Evolutionary conservation across 805 yeast species (phyloP).

Genomic region (Hanseniaspora opuntiae): DNA sequence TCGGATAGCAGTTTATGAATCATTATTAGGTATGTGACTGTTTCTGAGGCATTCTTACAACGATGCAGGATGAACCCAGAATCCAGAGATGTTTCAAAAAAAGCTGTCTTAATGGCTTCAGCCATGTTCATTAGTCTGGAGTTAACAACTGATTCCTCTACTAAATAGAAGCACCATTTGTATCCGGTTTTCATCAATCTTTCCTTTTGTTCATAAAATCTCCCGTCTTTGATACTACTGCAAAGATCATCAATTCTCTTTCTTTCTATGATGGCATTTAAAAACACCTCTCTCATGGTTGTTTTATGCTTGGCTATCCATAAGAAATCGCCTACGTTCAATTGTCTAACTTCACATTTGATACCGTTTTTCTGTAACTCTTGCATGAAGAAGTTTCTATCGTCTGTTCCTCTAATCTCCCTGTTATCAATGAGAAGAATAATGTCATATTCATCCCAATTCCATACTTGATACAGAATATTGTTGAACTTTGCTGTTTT

Average conservation of each 20-base stretch:
- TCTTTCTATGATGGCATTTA: constrained; percentile 79
- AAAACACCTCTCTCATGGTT: constrained; percentile 48
- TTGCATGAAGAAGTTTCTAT: constrained; percentile 55
- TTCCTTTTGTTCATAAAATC: constrained; percentile 76
- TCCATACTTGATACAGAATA: constrained; percentile 39
- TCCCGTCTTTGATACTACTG: constrained; percentile 68
- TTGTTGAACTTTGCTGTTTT: constrained; percentile 18
- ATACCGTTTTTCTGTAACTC: constrained; percentile 40
- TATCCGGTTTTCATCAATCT: constrained; percentile 61
- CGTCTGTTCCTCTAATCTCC: constrained; percentile 56
- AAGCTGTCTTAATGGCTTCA: constrained; percentile 62
- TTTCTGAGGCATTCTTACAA: constrained; percentile 61
- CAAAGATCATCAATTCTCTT: constrained; percentile 81
- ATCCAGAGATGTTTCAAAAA: constrained; percentile 53
- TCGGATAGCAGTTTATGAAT: constrained; percentile 40
- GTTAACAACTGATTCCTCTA: constrained; percentile 57
- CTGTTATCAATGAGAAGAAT: constrained; percentile 63
- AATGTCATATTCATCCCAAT: constrained; percentile 43
- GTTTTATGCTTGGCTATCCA: constrained; percentile 69
- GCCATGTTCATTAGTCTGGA: constrained; percentile 34
- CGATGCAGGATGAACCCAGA: constrained; percentile 55
- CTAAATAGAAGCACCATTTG: constrained; percentile 53
- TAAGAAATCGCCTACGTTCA: constrained; percentile 73
- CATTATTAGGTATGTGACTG: constrained; percentile 32
- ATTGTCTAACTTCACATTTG: constrained; percentile 37